Percentiles rank a stretch among this genome's conserved stretches.
phyloP scores from a whole-genome alignment of 2,329 filamentous ascomycete species.

The Nemania sp. region DNA sequence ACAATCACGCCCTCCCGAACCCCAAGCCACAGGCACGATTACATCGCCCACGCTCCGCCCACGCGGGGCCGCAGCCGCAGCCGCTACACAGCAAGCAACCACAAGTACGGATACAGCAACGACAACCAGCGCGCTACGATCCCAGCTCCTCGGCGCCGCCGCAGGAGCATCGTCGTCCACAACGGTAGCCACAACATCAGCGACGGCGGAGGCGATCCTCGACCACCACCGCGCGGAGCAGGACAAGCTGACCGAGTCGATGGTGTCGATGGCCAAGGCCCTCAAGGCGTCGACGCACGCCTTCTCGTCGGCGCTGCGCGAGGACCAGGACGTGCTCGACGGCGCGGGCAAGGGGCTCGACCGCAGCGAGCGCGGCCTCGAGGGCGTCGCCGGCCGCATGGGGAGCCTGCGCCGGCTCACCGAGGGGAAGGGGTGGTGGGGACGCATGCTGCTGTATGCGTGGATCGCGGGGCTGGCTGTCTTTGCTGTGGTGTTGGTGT shows the following conservation, averaged over 20 bases:
- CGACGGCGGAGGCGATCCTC: slow-evolving; percentile 77
- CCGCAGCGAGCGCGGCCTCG: slow-evolving; percentile 80
- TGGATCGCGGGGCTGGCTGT: slow-evolving; percentile 87
- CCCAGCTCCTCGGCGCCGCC: slow-evolving; percentile 59
- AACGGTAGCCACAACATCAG: slow-evolving; percentile 55
- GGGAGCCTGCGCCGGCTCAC: slow-evolving; percentile 81
- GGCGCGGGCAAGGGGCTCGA: slow-evolving; percentile 81
- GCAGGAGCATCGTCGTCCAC: slow-evolving; percentile 49
- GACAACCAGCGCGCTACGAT: slow-evolving; percentile 52
- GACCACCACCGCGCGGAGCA: slow-evolving; percentile 84
- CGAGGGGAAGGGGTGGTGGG: slow-evolving; percentile 90
- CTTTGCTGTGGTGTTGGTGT: slow-evolving; percentile 81
- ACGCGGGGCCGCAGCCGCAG: slow-evolving; percentile 39
- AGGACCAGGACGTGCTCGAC: slow-evolving; percentile 76
- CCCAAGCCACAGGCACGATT: slow-evolving; percentile 28
- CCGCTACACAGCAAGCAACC: slow-evolving; percentile 23
- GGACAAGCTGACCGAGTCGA: slow-evolving; percentile 81
- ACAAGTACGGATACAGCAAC: slow-evolving; percentile 35
- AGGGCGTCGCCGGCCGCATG: slow-evolving; percentile 81
- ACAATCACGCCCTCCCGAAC: no score
- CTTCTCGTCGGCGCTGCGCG: slow-evolving; percentile 78
- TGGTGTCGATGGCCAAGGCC: slow-evolving; percentile 82
- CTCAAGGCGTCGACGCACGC: slow-evolving; percentile 80
- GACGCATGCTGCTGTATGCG: slow-evolving; percentile 83
- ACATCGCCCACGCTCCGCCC: slow-evolving; percentile 50